Percentiles rank a stretch among this genome's conserved stretches.
Conservation (phyloP, 805 yeast genomes). For the Candida ulmi region DNA sequence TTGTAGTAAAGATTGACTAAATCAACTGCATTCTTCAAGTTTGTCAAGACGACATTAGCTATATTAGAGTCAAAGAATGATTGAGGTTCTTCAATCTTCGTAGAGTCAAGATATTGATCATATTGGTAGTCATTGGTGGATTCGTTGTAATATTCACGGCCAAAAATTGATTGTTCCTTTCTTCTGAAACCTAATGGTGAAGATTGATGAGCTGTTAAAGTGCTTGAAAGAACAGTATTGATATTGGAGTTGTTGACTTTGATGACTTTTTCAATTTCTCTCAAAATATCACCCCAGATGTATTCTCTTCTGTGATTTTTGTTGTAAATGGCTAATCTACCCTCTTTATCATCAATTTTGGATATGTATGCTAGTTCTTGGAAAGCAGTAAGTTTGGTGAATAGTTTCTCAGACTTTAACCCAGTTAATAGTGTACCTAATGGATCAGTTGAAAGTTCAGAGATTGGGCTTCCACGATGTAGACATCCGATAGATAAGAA, state of each 20-base stretch:
- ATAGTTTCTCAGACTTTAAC: constrained; percentile 42
- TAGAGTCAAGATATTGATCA: constrained; percentile 4
- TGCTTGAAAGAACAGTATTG: constrained; percentile 14
- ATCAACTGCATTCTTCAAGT: constrained; percentile 4
- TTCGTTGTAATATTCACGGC: constrained; percentile 25
- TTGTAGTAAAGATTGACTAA: constrained; percentile 11
- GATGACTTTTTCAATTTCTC: constrained; percentile 54
- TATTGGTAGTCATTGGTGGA: constrained; percentile 7
- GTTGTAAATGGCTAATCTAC: constrained; percentile 50
- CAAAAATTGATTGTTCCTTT: constrained; percentile 26
- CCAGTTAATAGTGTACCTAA: constrained; percentile 61
- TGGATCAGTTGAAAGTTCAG: constrained; percentile 55
- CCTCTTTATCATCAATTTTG: constrained; percentile 38
- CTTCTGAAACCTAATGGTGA: constrained; percentile 8
- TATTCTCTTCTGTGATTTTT: constrained; percentile 39
- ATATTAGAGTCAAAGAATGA: constrained; percentile 16
- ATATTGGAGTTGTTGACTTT: constrained; percentile 41
- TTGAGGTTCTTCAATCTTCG: constrained; percentile 3
- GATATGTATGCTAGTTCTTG: constrained; percentile 70
- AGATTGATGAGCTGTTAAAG: constrained; percentile 7
- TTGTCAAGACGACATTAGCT: constrained; percentile 7
- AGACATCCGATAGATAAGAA: constrained; percentile 70
- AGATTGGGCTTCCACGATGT: constrained; percentile 57
- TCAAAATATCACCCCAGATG: constrained; percentile 54
- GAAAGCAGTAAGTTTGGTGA: constrained; percentile 60